Evolutionary conservation across 768 basidiomycete genomes (phyloP), one percentile per base, ranked within the genome.

Genomic region (Kwoniella newhampshirensis): DNA sequence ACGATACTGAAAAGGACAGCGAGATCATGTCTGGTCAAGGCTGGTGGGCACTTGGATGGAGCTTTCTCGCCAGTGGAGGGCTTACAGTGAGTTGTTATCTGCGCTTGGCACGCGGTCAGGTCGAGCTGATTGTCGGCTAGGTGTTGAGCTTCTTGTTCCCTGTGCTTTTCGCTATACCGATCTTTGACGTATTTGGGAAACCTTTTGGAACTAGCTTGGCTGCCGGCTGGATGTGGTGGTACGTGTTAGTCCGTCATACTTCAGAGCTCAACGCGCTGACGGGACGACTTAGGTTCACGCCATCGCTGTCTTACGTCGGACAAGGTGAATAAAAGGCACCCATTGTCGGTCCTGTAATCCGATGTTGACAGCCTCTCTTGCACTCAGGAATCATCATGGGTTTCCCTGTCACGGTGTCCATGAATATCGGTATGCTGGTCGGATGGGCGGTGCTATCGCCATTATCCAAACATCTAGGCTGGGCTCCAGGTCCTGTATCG

Each of bases 401-500:
- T 3, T 90, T 93, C 68, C 88, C 91, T 0, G 94, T 91, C 0
- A 93, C 93, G 0, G 67, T 93, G 32, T 89, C 88, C 72, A 97
- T 98, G 93, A 93, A 87, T 64, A 75, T 91, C 56, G 92, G 94
- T 26, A 97, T 96, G 94, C 63, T 97, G n/a, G 85, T 88, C 9
- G 94, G 94, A 8, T 98, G 94, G 94, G 93, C 84, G 3, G 77
- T 97, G 20, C 79, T 98, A n/a, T 91, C 91, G 0, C 94, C 94
- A 4, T 70, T 97, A 6, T 83, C 91, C 5, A 92, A 91, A 68
- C 66, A 82, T 43, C 75, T 79, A 0, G 91, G 89, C 11, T 98
- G 94, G 94, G 93, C 94, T 0, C 91, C 94, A 42, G 94, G 92
- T 4, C 85, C 88, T 8, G 91, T 94, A 4, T 85, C 86, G 1